Base-by-base conservation (phyloP, 768 basidiomycete species). In the Boletus sp. region DNA sequence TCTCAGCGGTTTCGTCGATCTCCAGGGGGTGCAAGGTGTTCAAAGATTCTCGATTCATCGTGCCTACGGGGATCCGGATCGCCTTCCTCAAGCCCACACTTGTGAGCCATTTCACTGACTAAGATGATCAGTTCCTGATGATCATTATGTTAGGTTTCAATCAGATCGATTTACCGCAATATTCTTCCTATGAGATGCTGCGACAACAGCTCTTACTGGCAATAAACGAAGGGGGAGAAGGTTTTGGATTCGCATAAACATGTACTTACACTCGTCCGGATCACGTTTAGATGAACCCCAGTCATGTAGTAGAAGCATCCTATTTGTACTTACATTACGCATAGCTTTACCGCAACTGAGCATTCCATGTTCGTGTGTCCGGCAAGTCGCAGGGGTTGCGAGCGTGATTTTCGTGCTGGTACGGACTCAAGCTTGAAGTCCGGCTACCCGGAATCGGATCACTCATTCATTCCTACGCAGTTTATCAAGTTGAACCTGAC, bases 31-130 rank as follows among this genome's bases (percentile, higher is more conserved):
- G 3, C 91, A 94, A 70, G 95, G 95, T 41, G 87, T 90, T 3
- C 95, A 98, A 67, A 82, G 90, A 61, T 97, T 98, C 74, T 96
- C 95, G 15, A 95, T 98, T 51, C 95, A 98, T 71, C 85, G 88
- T 63, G 95, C 94, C 50, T 93, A 97, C 64, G 90, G 89, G 15
- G 88, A 89, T 55, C 77, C 87, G 3, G 87, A 93, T 65, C 81
- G 93, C 45, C 79, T 93, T 53, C 92, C 91, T 39, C 90, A 92
- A 66, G 91, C 93, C 35, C 92, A 93, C 71, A 93, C 92, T 51
- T 94, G 90, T 90, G 70, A 63, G 88, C 73, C 7, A 27, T 10
- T 37, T 53, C 21, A 9, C 33, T 15, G 33, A 51, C 54, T 38
- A 50, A 9, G 47, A 50, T 42, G 33, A 30, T 50, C 14, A 21